Percentiles rank a stretch among this genome's conserved stretches.
Evolutionary conservation across 1,284 basidiomycete genomes (phyloP).

Genomic region (Termitomyces sp.): DNA sequence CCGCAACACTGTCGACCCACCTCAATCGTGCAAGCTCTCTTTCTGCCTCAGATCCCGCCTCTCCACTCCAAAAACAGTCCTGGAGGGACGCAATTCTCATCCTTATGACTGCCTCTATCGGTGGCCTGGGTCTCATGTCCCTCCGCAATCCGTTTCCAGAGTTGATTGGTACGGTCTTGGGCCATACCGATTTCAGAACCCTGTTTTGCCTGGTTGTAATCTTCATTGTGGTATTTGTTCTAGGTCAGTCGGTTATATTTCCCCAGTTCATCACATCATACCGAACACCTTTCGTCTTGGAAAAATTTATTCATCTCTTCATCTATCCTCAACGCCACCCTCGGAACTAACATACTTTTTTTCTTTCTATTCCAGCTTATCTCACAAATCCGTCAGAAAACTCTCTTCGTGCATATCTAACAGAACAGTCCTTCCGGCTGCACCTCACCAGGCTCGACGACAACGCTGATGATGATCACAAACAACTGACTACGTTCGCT

Average conservation of each 20-base stretch:
- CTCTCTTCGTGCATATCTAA: conserved; percentile 90
- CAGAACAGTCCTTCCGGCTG: conserved; percentile 91
- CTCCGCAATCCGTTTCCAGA: conserved; percentile 48
- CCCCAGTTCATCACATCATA: neutral
- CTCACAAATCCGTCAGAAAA: conserved; percentile 90
- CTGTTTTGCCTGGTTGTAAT: conserved; percentile 63
- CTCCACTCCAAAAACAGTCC: conserved; percentile 29
- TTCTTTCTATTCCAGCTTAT: conserved; percentile 61
- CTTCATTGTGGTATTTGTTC: conserved; percentile 59
- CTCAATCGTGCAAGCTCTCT: conserved; percentile 29
- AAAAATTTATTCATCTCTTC: conserved; percentile 4
- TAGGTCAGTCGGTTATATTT: conserved; percentile 52
- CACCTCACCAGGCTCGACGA: conserved; percentile 87
- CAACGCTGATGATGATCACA: conserved; percentile 44
- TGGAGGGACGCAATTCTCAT: conserved; percentile 39
- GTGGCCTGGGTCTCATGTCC: conserved; percentile 55
- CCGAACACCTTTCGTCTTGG: neutral
- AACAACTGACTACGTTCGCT: conserved; percentile 24
- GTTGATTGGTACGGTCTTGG: conserved; percentile 44
- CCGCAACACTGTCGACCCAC: conserved; percentile 40
- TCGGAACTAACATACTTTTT: conserved; percentile 12
- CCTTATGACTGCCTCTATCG: conserved; percentile 60
- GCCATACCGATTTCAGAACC: conserved; percentile 61
- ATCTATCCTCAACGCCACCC: conserved; percentile 6
- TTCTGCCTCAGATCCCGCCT: conserved; percentile 33